Evolutionary conservation across 2,329 filamentous ascomycete genomes (phyloP), one percentile per base, ranked within the genome.

Genomic region (Aspergillus sclerotialis): DNA sequence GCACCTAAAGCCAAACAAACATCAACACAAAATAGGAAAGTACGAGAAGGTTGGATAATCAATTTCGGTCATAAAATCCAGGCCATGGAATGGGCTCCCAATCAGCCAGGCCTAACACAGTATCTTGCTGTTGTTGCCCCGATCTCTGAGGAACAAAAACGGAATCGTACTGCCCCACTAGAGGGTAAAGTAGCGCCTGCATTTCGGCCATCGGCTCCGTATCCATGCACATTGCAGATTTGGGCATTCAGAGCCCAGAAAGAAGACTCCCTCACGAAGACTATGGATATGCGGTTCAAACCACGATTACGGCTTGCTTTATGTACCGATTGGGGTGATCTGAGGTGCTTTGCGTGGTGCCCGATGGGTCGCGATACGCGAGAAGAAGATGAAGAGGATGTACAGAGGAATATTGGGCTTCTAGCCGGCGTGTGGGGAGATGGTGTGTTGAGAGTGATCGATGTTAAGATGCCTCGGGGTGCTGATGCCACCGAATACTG

Each of bases 351-450:
- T 17, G 63, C 67, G 39, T 82, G 76, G 75, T 77, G 74, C 51
- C 73, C 72, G 8, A 56, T 72, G 30, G 49, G 52, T 21, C 56
- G 59, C 30, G 49, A 42, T 26, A 33, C 40, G n/a, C 44, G 56
- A 14, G 42, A 55, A 1, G 45, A 56, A 9, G 52, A 63, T 30
- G 38, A 56, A 15, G 38, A 54, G 28, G 47, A 52, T 15, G 45
- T 39, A 10, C 48, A 43, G 19, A 45, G 50, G 39, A 47, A 48
- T 18, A 52, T 78, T 23, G 75, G 75, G 0, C 55, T 79, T 5
- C 60, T 81, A 15, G 76, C 73, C 4, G 67, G 67, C 8, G 53
- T 80, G 2, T 79, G 72, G 62, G 67, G 64, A n/a, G 78, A 82
- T 49, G 77, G 77, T 4, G 62, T 54, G 30, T 55, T 76, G 4